phyloP scores from a whole-genome alignment of 345 rosid species.

The Ailanthus altissimus region DNA sequence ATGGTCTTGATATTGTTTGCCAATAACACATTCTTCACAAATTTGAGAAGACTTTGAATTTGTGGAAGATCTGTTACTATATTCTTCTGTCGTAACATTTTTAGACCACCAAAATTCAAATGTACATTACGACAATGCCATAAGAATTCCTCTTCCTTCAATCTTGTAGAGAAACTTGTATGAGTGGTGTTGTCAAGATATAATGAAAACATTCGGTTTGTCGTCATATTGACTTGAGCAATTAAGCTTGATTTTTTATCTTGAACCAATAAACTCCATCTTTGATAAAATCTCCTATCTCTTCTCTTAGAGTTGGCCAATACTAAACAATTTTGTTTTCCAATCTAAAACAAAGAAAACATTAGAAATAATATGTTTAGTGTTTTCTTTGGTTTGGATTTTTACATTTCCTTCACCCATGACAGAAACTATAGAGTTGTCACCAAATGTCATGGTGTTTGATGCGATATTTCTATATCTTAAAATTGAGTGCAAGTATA shows the following conservation, averaged over 20 bases:
- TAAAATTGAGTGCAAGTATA: too few relatives aligned
- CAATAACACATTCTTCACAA: too few relatives aligned
- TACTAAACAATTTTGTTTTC: background rate
- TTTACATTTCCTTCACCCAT: too few relatives aligned
- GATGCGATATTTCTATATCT: too few relatives aligned
- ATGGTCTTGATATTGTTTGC: too few relatives aligned
- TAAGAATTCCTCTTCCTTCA: background rate
- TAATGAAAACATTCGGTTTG: slow-evolving; percentile 5
- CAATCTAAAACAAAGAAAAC: too few relatives aligned
- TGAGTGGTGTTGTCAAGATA: background rate
- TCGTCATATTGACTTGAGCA: slow-evolving; percentile 10
- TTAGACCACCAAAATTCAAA: slow-evolving; percentile 8
- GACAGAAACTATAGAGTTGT: too few relatives aligned
- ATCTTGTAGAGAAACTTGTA: background rate
- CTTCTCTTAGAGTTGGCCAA: slow-evolving; percentile 1
- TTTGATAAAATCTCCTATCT: background rate
- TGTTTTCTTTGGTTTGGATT: too few relatives aligned
- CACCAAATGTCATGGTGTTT: too few relatives aligned
- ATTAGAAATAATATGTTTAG: too few relatives aligned
- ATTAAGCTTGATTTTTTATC: slow-evolving; percentile 3
- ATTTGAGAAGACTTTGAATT: too few relatives aligned
- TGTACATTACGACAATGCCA: slow-evolving; percentile 10
- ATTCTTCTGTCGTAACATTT: background rate
- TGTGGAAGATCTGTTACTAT: background rate
- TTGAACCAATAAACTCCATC: background rate